These are phyloP conservation scores for Lactarius sanguifluus DNA, from an alignment of 768 basidiomycete species.

Conservation along the genomic window DNA sequence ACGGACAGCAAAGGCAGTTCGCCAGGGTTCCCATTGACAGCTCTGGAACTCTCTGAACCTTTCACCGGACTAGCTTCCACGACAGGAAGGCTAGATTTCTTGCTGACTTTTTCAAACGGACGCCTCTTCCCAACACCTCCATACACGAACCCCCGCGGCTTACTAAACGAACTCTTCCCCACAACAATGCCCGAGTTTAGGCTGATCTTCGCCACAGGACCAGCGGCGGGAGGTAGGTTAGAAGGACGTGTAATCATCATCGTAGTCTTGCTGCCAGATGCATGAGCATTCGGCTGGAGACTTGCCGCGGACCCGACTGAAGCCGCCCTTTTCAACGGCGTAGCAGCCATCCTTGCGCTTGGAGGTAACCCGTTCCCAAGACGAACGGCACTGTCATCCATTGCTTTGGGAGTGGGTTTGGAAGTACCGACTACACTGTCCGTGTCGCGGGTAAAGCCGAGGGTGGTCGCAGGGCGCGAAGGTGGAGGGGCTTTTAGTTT, in stretches of 20 bases:
- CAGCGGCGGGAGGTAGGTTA: slow-evolving; percentile 7
- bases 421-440: slow-evolving; percentile 30
- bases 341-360: slow-evolving; percentile 1
- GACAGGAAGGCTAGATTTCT: slow-evolving; percentile 45
- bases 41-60: slow-evolving; percentile 24
- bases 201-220: slow-evolving; percentile 27
- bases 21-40: neutral
- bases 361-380: slow-evolving; percentile 15
- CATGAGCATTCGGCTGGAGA: slow-evolving; percentile 7
- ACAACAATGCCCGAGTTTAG: slow-evolving; percentile 30
- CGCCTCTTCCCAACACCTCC: slow-evolving; percentile 31
- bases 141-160: slow-evolving; percentile 25
- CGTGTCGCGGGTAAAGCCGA: slow-evolving; percentile 54
- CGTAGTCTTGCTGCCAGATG: slow-evolving; percentile 9
- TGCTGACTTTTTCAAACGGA: slow-evolving; percentile 40
- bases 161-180: slow-evolving; percentile 27
- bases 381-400: slow-evolving; percentile 23
- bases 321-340: slow-evolving; percentile 18
- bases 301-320: slow-evolving; percentile 6
- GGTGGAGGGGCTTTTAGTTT: slow-evolving; percentile 68
- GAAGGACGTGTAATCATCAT: neutral
- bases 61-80: slow-evolving; percentile 51
- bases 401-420: slow-evolving; percentile 19
- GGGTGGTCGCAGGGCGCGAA: slow-evolving; percentile 62
- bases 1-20: slow-evolving; percentile 5